Evolutionary conservation across 805 yeast species (phyloP).

Genomic region (Citeromyces matritensis): DNA sequence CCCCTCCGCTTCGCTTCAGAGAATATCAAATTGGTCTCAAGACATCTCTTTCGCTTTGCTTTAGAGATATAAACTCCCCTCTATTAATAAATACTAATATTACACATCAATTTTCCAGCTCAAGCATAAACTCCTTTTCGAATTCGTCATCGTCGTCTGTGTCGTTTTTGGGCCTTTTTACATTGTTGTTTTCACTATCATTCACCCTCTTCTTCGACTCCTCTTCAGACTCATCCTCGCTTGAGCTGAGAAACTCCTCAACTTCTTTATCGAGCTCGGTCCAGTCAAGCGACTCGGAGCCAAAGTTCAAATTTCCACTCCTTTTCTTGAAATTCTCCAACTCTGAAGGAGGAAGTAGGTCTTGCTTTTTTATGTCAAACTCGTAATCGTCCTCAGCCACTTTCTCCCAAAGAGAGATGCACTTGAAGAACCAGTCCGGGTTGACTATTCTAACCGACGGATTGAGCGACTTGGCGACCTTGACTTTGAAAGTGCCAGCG

Average conservation of each 20-base stretch:
- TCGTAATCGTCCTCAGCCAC: constrained; percentile 47
- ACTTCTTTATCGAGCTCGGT: constrained; percentile 42
- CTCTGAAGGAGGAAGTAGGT: constrained; percentile 24
- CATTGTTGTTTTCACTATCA: no score
- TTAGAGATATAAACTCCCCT: no score
- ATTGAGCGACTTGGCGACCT: constrained; percentile 53
- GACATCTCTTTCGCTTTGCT: no score
- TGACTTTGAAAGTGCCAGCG: constrained; percentile 72
- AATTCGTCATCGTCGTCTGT: constrained; percentile 17
- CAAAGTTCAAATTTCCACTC: constrained; percentile 20
- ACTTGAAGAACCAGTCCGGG: constrained; percentile 86
- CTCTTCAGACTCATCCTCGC: constrained; percentile 16
- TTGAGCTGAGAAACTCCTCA: constrained; percentile 30
- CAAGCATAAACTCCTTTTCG: constrained; percentile 28
- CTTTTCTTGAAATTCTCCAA: constrained; percentile 25
- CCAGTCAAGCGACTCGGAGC: constrained; percentile 29
- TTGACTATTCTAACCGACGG: constrained; percentile 62
- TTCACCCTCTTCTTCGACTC: constrained; percentile 5
- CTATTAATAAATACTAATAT: no score
- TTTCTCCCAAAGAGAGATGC: constrained; percentile 66
- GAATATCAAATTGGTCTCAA: no score
- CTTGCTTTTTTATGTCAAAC: constrained; percentile 33
- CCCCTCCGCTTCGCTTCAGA: no score
- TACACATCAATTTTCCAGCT: no score
- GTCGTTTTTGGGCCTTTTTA: no score